These are phyloP conservation scores for Oryza rufipogon DNA, from an alignment of 176 grass and related monocot species.

Conservation along the genomic window DNA sequence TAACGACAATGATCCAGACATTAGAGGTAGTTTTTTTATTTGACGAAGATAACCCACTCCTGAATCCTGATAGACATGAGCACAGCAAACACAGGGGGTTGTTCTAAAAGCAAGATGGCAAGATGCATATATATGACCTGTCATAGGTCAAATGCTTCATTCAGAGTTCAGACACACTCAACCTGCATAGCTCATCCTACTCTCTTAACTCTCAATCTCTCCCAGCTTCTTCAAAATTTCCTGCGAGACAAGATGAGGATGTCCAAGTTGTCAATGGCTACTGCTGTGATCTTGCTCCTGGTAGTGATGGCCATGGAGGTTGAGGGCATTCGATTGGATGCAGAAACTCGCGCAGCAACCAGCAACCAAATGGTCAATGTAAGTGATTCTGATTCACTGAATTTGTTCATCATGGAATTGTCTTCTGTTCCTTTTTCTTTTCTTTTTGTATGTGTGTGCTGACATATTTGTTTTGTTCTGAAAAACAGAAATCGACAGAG, in stretches of 20 bases:
- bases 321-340: slow-evolving; percentile 53
- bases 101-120: neutral
- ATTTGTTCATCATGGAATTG: neutral
- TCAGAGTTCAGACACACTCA: slow-evolving; percentile 38
- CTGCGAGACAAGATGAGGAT: slow-evolving; percentile 29
- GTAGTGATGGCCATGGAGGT: slow-evolving; percentile 18
- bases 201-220: neutral
- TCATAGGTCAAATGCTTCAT: slow-evolving; percentile 22
- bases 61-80: slow-evolving; percentile 41
- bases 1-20: slow-evolving; percentile 39
- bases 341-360: slow-evolving; percentile 37
- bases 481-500: slow-evolving; percentile 40
- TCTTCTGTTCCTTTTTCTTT: neutral
- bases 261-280: slow-evolving; percentile 2
- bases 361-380: slow-evolving; percentile 29
- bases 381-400: slow-evolving; percentile 11
- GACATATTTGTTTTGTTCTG: slow-evolving; percentile 13
- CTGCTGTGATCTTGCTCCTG: slow-evolving; percentile 25
- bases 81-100: slow-evolving; percentile 1
- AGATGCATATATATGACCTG: slow-evolving; percentile 34
- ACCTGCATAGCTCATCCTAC: neutral
- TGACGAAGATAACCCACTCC: slow-evolving; percentile 5
- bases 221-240: neutral
- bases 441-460: slow-evolving; percentile 11
- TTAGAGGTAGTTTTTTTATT: slow-evolving; percentile 22